These are phyloP conservation scores for Silene uniflora DNA, from an alignment of 148 eudicot species.

Conservation along the genomic window DNA sequence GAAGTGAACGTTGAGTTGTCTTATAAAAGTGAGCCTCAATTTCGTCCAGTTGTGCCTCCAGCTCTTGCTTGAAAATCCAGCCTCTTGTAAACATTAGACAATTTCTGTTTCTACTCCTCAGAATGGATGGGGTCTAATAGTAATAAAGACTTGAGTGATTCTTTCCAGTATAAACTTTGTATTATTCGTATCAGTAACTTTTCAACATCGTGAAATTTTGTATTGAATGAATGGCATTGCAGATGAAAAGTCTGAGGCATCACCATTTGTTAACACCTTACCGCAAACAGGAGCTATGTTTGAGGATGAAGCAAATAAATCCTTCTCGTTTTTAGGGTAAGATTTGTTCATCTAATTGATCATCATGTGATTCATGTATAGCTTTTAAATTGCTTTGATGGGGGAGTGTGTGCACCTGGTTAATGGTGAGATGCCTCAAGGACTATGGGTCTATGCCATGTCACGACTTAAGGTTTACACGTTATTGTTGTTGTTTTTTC, in stretches of 20 bases:
- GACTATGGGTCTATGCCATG: not conserved
- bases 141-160: not conserved
- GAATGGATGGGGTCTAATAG: constrained; percentile 6
- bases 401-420: not conserved
- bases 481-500: not conserved
- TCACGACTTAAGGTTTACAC: not conserved
- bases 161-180: not conserved
- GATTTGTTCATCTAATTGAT: not conserved
- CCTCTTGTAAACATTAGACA: not conserved
- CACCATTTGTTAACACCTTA: constrained; percentile 30
- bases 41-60: constrained; percentile 27
- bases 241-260: constrained; percentile 71
- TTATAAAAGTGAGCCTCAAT: constrained; percentile 1
- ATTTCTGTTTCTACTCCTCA: constrained; percentile 7
- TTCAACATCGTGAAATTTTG: constrained; percentile 16
- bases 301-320: constrained; percentile 30
- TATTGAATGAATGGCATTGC: constrained; percentile 57
- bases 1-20: constrained; percentile 18
- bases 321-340: constrained; percentile 75
- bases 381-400: not conserved
- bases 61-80: constrained; percentile 4
- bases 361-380: constrained; percentile 1
- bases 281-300: constrained; percentile 29
- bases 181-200: not conserved
- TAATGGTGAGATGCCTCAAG: not conserved